phyloP scores from a whole-genome alignment of 305 asterid genomes.

The Fraxinus paxiana region DNA sequence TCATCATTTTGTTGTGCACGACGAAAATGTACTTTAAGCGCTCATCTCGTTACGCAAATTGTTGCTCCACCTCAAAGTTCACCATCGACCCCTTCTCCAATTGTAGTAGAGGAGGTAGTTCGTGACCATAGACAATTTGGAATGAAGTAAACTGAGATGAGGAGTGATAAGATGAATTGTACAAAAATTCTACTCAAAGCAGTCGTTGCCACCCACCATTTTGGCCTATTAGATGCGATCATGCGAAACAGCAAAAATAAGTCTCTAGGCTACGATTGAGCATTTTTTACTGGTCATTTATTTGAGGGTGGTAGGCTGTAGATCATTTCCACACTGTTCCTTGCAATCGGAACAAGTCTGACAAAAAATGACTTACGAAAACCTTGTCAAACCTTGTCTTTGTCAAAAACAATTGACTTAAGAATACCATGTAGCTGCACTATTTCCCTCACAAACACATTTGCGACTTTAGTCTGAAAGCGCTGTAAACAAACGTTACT shows the following conservation, averaged over 20 bases:
- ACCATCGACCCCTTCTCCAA: background rate
- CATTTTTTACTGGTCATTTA: background rate
- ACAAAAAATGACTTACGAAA: background rate
- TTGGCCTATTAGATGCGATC: background rate
- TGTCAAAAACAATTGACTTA: background rate
- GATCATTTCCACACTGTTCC: background rate
- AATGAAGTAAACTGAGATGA: background rate
- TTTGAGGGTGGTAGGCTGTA: background rate
- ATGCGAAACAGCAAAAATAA: background rate
- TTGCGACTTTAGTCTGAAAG: background rate
- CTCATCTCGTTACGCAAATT: background rate
- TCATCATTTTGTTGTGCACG: background rate
- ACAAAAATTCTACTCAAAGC: background rate
- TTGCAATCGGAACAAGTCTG: background rate
- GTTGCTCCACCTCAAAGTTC: background rate
- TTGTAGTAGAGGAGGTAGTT: background rate
- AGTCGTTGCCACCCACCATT: background rate
- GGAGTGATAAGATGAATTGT: background rate
- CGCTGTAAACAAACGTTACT: background rate
- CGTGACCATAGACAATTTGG: background rate
- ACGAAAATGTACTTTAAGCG: background rate
- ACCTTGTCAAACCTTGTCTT: background rate
- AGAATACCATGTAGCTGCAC: background rate
- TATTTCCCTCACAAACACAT: background rate
- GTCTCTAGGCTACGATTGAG: background rate